A percentile compares a stretch with the other conserved stretches of the same genome.
Evolutionary conservation across 176 grass and related monocot genomes (phyloP).

Genomic region (Bothriochloa decipiens): DNA sequence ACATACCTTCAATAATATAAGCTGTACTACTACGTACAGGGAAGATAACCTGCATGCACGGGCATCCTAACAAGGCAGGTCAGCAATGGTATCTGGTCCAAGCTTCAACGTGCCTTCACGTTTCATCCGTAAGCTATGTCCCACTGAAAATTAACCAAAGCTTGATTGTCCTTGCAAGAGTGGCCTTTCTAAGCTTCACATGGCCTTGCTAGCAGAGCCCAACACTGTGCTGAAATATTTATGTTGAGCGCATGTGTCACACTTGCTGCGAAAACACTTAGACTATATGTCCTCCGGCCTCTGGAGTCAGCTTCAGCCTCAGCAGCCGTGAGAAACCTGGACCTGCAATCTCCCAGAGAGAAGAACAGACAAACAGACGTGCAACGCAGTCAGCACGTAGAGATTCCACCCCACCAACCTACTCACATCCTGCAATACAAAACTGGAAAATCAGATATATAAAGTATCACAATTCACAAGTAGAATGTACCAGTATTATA

Average conservation of each 20-base stretch:
- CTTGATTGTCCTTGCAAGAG: background rate
- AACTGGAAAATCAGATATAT: background rate
- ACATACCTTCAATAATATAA: constrained; percentile 21
- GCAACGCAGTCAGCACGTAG: constrained; percentile 49
- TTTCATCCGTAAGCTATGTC: background rate
- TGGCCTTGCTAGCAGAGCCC: constrained; percentile 39
- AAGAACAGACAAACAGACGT: constrained; percentile 45
- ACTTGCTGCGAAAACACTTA: constrained; percentile 29
- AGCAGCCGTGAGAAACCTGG: constrained; percentile 11
- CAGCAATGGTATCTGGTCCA: background rate
- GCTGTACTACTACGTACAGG: constrained; percentile 23
- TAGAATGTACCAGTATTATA: constrained; percentile 15
- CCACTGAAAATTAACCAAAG: constrained; percentile 17
- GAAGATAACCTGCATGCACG: constrained; percentile 14
- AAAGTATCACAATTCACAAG: constrained; percentile 10
- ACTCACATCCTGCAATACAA: constrained; percentile 37
- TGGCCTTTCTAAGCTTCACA: constrained; percentile 45
- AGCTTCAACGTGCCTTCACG: constrained; percentile 45
- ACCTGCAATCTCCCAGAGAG: constrained; percentile 6
- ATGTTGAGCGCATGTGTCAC: constrained; percentile 25
- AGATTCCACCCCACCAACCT: background rate
- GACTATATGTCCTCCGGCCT: background rate
- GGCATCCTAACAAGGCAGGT: background rate
- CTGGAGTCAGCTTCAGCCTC: constrained; percentile 15
- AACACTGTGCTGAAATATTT: background rate